Evolutionary conservation across 805 yeast genomes (phyloP).

Genomic region (Alloascoidea africana): DNA sequence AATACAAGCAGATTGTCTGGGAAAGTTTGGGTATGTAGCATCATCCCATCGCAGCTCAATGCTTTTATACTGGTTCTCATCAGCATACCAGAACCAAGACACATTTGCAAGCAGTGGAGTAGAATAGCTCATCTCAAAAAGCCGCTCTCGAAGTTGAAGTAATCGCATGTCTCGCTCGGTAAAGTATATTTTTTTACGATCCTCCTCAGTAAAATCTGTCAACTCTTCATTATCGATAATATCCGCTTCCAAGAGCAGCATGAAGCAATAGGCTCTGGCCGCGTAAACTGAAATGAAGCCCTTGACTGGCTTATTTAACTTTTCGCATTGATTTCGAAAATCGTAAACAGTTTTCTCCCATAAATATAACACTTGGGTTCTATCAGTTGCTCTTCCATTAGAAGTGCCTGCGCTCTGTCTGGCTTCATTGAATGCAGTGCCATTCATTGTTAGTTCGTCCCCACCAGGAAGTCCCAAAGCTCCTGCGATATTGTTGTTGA

Average conservation of each 20-base stretch:
- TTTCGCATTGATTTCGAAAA: neutral
- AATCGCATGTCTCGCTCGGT: neutral
- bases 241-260: constrained; percentile 1
- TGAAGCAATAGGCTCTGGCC: neutral
- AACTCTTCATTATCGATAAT: neutral
- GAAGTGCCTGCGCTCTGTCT: too few relatives aligned
- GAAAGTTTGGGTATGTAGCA: neutral
- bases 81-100: neutral
- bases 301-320: constrained; percentile 1
- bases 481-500: too few relatives aligned
- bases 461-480: neutral
- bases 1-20: neutral
- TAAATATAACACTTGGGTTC: neutral
- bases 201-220: neutral
- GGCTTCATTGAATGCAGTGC: too few relatives aligned
- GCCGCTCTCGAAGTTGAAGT: neutral
- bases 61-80: neutral
- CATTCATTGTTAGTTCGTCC: too few relatives aligned
- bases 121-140: neutral
- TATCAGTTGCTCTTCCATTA: too few relatives aligned
- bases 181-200: neutral
- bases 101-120: neutral
- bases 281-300: neutral
- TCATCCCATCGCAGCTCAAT: neutral
- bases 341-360: neutral